Evolutionary conservation across 805 yeast species (phyloP).

Genomic region (Zygoascus biomembranicola): DNA sequence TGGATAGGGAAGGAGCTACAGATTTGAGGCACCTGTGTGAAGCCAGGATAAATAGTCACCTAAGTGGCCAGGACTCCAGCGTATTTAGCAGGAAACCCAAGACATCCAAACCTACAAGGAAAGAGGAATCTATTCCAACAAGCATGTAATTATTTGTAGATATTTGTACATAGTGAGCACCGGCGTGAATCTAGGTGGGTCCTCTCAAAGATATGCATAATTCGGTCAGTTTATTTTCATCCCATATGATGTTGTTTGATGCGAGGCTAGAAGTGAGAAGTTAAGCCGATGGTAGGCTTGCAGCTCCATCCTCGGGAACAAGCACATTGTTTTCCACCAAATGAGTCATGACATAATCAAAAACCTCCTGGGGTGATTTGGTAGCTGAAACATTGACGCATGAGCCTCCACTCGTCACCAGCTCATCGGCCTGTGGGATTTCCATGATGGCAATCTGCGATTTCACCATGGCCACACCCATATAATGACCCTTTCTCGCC

Average conservation of each 20-base stretch:
- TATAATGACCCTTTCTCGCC: constrained; percentile 66
- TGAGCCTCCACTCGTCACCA: constrained; percentile 6
- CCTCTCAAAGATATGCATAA: too few species aligned
- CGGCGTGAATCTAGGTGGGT: too few species aligned
- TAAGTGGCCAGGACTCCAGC: constrained; percentile 19
- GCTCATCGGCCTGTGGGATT: constrained; percentile 40
- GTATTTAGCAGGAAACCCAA: neutral
- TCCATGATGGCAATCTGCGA: constrained; percentile 73
- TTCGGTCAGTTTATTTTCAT: too few species aligned
- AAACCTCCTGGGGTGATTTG: neutral
- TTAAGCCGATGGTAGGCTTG: neutral
- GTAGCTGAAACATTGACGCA: constrained; percentile 4
- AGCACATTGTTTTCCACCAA: neutral
- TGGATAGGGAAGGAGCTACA: constrained; percentile 65
- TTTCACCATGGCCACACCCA: constrained; percentile 79
- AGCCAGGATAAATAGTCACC: constrained; percentile 35
- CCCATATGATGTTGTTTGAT: too few species aligned
- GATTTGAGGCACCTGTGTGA: constrained; percentile 67
- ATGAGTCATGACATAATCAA: neutral
- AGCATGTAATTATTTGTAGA: too few species aligned
- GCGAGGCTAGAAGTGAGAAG: neutral
- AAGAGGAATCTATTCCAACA: too few species aligned
- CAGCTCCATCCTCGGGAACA: neutral
- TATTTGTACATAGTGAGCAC: too few species aligned
- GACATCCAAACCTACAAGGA: neutral